Evolutionary conservation across 2,329 filamentous ascomycete species (phyloP).

Genomic region (Talaromyces sp.): DNA sequence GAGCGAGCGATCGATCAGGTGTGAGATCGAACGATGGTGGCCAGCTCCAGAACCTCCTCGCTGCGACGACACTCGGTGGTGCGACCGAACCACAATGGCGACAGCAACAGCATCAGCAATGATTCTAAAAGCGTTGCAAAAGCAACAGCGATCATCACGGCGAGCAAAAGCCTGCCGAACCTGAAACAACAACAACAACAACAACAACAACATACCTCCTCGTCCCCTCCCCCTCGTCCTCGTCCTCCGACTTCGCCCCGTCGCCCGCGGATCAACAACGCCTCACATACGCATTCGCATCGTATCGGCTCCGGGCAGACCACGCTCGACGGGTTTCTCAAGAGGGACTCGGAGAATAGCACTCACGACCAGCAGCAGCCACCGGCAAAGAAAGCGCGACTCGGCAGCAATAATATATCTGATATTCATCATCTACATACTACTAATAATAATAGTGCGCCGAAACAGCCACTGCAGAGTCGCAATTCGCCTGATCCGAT

Average conservation of each 20-base stretch:
- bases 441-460: background rate
- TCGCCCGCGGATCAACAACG: background rate
- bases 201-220: background rate
- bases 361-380: background rate
- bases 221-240: background rate
- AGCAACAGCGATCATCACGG: background rate
- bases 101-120: too few species aligned
- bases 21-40: background rate
- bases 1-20: background rate
- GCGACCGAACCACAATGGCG: background rate
- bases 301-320: conserved; percentile 1
- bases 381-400: conserved; percentile 9
- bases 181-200: background rate
- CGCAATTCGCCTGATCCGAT: conserved; percentile 24
- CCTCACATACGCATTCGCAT: background rate
- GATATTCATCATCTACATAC: background rate
- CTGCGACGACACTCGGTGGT: conserved; percentile 1
- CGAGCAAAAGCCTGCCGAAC: conserved; percentile 7
- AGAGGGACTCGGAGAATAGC: background rate
- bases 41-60: background rate
- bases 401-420: background rate
- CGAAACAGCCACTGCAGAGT: conserved; percentile 17
- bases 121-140: background rate
- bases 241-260: background rate
- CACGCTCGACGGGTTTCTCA: conserved; percentile 7